Percentiles rank a stretch among this genome's conserved stretches.
phyloP scores from a whole-genome alignment of 768 basidiomycete species.

The Suillus placidus region DNA sequence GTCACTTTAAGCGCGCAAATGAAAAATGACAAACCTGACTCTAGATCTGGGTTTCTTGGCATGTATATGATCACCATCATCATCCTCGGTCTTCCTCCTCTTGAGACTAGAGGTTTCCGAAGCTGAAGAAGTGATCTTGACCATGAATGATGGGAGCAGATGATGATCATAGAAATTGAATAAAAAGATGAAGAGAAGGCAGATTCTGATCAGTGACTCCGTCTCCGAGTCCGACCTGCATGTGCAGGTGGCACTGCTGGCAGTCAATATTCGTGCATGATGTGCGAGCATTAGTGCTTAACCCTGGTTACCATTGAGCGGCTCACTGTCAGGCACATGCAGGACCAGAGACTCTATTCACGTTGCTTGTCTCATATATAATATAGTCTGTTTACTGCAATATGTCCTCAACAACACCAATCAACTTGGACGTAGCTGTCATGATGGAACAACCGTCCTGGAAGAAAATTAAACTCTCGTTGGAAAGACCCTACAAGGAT shows the following conservation, averaged over 20 bases:
- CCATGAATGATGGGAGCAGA: conserved; percentile 24
- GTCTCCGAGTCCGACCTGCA: conserved; percentile 25
- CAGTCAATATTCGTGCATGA: neutral
- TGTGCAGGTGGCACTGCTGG: conserved; percentile 21
- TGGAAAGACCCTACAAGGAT: conserved; percentile 83
- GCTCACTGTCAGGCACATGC: neutral
- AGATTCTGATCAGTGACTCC: conserved; percentile 13
- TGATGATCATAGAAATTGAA: conserved; percentile 31
- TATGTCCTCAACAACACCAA: neutral
- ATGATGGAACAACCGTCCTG: conserved; percentile 45
- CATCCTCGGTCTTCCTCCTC: conserved; percentile 68
- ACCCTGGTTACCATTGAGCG: neutral
- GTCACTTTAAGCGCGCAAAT: conserved; percentile 7
- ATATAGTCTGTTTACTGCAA: neutral
- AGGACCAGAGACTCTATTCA: neutral
- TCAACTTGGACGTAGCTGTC: neutral
- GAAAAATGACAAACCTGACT: conserved; percentile 61
- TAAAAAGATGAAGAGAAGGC: conserved; percentile 28
- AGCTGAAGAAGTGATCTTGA: conserved; percentile 25
- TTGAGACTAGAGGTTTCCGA: conserved; percentile 46
- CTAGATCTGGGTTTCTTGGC: conserved; percentile 71
- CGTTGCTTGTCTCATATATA: neutral
- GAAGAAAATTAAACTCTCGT: conserved; percentile 64
- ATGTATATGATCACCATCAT: conserved; percentile 43
- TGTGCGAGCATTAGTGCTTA: neutral